Conservation (phyloP, 1,284 basidiomycete species). For the Puccinia polysora region DNA sequence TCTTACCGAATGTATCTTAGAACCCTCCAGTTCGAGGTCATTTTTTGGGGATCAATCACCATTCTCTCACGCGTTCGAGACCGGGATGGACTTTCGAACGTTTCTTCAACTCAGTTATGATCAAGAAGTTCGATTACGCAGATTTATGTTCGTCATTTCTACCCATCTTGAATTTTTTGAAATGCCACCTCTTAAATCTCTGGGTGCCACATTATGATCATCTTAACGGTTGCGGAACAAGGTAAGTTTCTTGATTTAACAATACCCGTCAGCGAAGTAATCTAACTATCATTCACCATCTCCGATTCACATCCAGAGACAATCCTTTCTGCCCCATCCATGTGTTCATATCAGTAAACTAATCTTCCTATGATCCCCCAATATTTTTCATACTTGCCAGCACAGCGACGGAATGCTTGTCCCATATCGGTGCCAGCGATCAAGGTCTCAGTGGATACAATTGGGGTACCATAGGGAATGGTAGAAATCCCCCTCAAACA, state of each 20-base stretch:
- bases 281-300: background rate
- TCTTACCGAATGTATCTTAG: constrained; percentile 41
- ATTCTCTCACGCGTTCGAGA: constrained; percentile 43
- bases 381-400: constrained; percentile 10
- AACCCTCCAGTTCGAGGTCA: constrained; percentile 33
- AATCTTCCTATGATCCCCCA: background rate
- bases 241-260: too few relatives aligned
- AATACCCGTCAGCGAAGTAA: background rate
- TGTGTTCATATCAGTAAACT: background rate
- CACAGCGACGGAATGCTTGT: constrained; percentile 42
- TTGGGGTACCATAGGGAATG: constrained; percentile 40
- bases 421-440: constrained; percentile 37
- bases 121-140: constrained; percentile 40
- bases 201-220: background rate
- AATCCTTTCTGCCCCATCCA: background rate
- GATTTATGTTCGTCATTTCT: constrained; percentile 36
- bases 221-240: background rate
- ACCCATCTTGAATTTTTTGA: background rate
- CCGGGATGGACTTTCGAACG: constrained; percentile 42
- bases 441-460: constrained; percentile 41
- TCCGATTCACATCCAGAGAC: background rate
- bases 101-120: constrained; percentile 43
- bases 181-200: background rate
- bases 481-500: too few relatives aligned
- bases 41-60: constrained; percentile 44